Evolutionary conservation across 768 basidiomycete species (phyloP).

Genomic region (Cyclocybe aegerita): DNA sequence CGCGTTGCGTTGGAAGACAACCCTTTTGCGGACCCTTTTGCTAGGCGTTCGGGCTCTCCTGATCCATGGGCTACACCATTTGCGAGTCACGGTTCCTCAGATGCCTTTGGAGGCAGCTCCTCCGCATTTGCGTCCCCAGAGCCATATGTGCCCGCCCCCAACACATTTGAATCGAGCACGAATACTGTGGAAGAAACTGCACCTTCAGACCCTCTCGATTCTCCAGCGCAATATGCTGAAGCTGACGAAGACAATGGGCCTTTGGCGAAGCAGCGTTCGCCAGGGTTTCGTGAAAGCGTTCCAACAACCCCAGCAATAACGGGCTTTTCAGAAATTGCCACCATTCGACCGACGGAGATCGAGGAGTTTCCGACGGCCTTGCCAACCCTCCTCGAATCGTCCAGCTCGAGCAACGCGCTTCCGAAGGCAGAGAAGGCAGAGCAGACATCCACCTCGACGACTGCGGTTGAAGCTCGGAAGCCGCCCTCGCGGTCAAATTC

Average conservation of each 20-base stretch:
- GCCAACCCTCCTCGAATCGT: conserved; percentile 1
- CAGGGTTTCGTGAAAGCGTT: conserved; percentile 58
- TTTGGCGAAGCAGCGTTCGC: conserved; percentile 29
- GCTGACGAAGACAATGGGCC: conserved; percentile 36
- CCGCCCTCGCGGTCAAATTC: conserved; percentile 19
- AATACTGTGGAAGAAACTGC: conserved; percentile 2
- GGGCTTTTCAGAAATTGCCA: conserved; percentile 41
- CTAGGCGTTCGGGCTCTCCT: conserved; percentile 64
- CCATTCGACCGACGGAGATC: conserved; percentile 35
- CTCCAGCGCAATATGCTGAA: conserved; percentile 23
- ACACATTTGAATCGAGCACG: conserved; percentile 20
- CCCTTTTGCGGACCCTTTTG: conserved; percentile 74
- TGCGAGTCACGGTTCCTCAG: conserved; percentile 30
- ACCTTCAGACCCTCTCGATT: conserved; percentile 35
- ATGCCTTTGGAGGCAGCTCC: conserved; percentile 25
- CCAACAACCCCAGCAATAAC: conserved; percentile 17
- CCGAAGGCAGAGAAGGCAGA: neutral
- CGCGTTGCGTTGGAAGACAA: conserved; percentile 67
- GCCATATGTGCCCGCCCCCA: conserved; percentile 21
- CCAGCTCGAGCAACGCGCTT: conserved; percentile 2
- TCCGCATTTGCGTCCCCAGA: conserved; percentile 20
- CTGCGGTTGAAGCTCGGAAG: conserved; percentile 4
- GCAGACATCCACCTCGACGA: conserved; percentile 19
- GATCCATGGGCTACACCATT: conserved; percentile 77
- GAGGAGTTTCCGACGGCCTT: conserved; percentile 17